Percentiles rank a stretch among this genome's conserved stretches.
phyloP scores from a whole-genome alignment of 2,329 filamentous ascomycete species.

The Aspergillus transmontanensis region DNA sequence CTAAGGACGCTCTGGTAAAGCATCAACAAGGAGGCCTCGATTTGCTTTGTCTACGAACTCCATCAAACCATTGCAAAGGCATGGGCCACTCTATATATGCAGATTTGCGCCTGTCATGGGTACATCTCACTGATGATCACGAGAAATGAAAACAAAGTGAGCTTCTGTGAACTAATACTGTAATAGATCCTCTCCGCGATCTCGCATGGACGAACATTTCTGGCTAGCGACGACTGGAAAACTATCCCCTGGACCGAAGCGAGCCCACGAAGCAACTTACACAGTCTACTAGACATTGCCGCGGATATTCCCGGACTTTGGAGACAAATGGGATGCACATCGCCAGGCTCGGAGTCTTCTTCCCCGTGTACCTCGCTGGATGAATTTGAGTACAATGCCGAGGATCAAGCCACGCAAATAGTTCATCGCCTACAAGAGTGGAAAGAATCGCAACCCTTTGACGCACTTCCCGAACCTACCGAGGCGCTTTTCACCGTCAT shows the following conservation, averaged over 20 bases:
- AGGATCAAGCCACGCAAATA: neutral
- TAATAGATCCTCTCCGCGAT: conserved; percentile 1
- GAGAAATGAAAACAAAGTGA: neutral
- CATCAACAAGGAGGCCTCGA: conserved; percentile 2
- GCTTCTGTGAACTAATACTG: neutral
- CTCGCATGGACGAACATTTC: neutral
- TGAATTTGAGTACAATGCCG: neutral
- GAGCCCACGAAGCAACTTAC: neutral
- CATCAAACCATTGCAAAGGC: neutral
- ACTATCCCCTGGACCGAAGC: neutral
- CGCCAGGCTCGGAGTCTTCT: neutral
- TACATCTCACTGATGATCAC: neutral
- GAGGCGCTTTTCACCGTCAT: neutral
- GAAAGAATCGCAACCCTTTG: neutral
- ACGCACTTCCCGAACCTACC: neutral
- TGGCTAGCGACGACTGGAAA: neutral
- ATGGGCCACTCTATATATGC: conserved; percentile 1
- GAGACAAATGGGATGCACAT: neutral
- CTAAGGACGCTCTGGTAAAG: neutral
- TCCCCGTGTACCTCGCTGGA: neutral
- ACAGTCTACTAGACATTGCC: neutral
- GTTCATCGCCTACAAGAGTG: neutral
- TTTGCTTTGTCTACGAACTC: neutral
- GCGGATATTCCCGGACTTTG: neutral
- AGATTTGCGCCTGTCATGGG: neutral